Base-by-base conservation (phyloP, 257 asterid species). In the Ophiorrhiza pumila region DNA sequence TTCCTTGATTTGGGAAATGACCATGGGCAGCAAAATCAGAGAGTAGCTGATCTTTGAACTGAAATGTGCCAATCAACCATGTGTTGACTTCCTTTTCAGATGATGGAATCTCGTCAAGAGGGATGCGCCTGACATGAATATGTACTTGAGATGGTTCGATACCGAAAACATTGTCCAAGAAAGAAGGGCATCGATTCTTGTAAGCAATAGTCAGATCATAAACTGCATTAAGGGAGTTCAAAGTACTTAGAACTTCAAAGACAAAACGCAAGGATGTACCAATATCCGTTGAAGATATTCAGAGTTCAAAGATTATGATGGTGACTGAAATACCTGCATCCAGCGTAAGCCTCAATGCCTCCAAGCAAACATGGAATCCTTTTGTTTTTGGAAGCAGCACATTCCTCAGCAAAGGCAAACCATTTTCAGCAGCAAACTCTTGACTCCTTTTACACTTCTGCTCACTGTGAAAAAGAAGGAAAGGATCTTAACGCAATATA, bases 201-300 rank as follows among this genome's bases (percentile, higher is more conserved):
- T 93, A 93, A 47, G 96, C 92, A 59, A 93, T 93, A 55, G 97
- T 90, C 65, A 93, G 80, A 77, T 93, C 98, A 75, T 90, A 93
- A 77, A 93, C 98, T 90, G 95, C 95, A 83, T 45, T 32, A 31
- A 53, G 10, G 10, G 20, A 71, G 56, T 55, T 62, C 39, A 32
- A 67, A 31, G 46, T 41, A 78, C 14, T 63, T 22, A 31, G 74
- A 68, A 35, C 66, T 67, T 34, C 60, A 39, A 47, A 42, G 69
- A 32, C 25, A 50, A 6, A 18, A 34, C 14, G n/a, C 23, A 25
- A n/a, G n/a, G n/a, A n/a, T n/a, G n/a, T n/a, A 29, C 25, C 18
- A 66, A 17, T 8, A 23, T 58, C 31, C 8, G 1, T 58, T 22
- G 15, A 60, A 65, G 23, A 31, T 56, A 41, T 5, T 5, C 14